phyloP scores from a whole-genome alignment of 192 early-diverging fungal genomes.

The Backusella sp. region DNA sequence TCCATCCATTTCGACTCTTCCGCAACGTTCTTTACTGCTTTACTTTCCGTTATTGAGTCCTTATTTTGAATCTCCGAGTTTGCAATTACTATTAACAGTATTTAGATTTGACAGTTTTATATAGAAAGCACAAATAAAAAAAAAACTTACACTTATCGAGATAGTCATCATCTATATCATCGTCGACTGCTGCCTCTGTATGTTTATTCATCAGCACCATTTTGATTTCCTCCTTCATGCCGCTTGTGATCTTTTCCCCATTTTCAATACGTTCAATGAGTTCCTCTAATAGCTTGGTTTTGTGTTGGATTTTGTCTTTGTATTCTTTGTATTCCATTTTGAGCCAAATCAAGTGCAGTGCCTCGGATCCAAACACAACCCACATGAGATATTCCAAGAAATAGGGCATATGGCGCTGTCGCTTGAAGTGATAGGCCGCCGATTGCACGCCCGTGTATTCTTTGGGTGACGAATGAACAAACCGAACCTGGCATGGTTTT shows the following conservation, averaged over 20 bases:
- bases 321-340: slow-evolving; percentile 39
- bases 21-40: background rate
- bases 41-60: background rate
- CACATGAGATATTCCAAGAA: slow-evolving; percentile 40
- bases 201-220: slow-evolving; percentile 28
- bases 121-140: background rate
- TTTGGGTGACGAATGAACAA: slow-evolving; percentile 14
- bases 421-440: slow-evolving; percentile 36
- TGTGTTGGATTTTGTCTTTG: slow-evolving; percentile 21
- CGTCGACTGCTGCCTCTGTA: background rate
- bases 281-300: slow-evolving; percentile 29
- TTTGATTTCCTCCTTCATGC: slow-evolving; percentile 23
- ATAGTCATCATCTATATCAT: slow-evolving; percentile 35
- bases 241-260: slow-evolving; percentile 17
- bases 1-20: slow-evolving; percentile 11
- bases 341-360: slow-evolving; percentile 40
- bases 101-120: background rate
- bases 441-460: slow-evolving; percentile 15
- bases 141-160: slow-evolving; percentile 34
- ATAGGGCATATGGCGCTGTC: slow-evolving; percentile 34
- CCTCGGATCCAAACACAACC: slow-evolving; percentile 41
- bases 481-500: background rate
- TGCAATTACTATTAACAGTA: background rate
- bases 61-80: slow-evolving; percentile 1
- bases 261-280: slow-evolving; percentile 24